Conservation (phyloP, 352 stramenopile species). For the Aphanomyces invadans region DNA sequence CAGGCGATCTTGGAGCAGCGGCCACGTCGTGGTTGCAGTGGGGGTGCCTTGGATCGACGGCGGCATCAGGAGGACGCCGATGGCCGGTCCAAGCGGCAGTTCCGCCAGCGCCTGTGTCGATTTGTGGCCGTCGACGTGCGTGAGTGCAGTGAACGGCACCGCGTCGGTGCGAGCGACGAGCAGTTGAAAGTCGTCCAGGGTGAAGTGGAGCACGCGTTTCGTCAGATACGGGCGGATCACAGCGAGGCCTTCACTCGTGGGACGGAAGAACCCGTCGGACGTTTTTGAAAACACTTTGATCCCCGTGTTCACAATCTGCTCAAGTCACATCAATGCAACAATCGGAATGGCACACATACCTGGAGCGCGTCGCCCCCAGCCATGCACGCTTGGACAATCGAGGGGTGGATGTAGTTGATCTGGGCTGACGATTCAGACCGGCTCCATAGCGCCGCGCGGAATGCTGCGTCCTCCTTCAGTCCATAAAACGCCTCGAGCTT, state of each 20-base stretch:
- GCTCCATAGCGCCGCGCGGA: conserved; percentile 46
- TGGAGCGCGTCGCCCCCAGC: conserved; percentile 51
- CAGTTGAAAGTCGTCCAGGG: conserved; percentile 36
- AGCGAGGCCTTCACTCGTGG: conserved; percentile 78
- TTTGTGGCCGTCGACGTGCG: conserved; percentile 30
- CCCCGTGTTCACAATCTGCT: conserved; percentile 88
- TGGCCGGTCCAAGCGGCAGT: conserved; percentile 45
- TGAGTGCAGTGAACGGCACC: conserved; percentile 43
- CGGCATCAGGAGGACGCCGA: conserved; percentile 35
- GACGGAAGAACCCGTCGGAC: conserved; percentile 74
- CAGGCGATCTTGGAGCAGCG: conserved; percentile 27
- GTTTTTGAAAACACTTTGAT: conserved; percentile 84
- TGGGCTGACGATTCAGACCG: conserved; percentile 63
- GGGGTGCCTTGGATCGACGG: conserved; percentile 26
- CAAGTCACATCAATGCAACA: neutral
- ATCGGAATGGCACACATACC: no score
- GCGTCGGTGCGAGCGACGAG: conserved; percentile 50
- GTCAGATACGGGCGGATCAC: conserved; percentile 85
- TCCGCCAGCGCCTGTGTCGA: conserved; percentile 24
- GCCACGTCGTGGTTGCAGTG: conserved; percentile 4
- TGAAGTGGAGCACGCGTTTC: conserved; percentile 53
- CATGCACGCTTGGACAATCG: conserved; percentile 53
- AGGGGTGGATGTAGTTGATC: conserved; percentile 73
- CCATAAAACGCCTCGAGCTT: conserved; percentile 57
- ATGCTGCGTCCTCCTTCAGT: conserved; percentile 31